Evolutionary conservation across 371 early-diverging fungal species (phyloP), one percentile per base, ranked within the genome.

Genomic region (Batrachochytrium dendrobatidis): DNA sequence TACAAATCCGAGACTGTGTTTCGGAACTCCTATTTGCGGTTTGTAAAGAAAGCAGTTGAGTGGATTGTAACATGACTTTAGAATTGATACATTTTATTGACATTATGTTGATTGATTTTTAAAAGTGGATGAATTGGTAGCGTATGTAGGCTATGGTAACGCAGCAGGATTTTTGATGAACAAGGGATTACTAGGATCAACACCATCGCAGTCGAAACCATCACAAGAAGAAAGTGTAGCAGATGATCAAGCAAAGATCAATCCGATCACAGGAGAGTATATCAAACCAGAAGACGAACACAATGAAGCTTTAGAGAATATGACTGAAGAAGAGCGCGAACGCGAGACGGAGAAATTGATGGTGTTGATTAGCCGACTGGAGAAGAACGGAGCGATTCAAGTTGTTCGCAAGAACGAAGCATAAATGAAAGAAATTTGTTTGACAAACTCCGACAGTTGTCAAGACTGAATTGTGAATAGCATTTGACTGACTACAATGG

Each of bases 301-400:
- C 24, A 56, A 69, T 22, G 80, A 83, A 22, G 67, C 73, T 29
- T 82, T 78, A 58, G 72, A 77, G 18, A 58, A 83, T 12, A 91
- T 97, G 94, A 95, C 94, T 15, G 92, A 92, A 29, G 96, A 93
- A 68, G 95, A 97, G 66, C 93, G 93, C 70, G 94, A 95, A 66
- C 72, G 84, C 26, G 98, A 97, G 67, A 93, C 95, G 1, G 92
- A 94, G 69, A 78, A 82, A 29, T 62, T 97, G 63, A 86, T 95
- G 74, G 94, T 91, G 0, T 73, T 94, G 66, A 91, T 97, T 77
- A 94, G 95, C 61, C 77, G 90, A 65, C 71, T 95, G 48, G 89
- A 96, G 58, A 86, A 86, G 64, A 91, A 89, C 3, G 96, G 96
- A 7, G 75, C 95, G 7, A 84, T 92, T 56, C 78, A 87, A 63